phyloP scores from a whole-genome alignment of 2,329 filamentous ascomycete species.

The Fragosphaeria purpurea region DNA sequence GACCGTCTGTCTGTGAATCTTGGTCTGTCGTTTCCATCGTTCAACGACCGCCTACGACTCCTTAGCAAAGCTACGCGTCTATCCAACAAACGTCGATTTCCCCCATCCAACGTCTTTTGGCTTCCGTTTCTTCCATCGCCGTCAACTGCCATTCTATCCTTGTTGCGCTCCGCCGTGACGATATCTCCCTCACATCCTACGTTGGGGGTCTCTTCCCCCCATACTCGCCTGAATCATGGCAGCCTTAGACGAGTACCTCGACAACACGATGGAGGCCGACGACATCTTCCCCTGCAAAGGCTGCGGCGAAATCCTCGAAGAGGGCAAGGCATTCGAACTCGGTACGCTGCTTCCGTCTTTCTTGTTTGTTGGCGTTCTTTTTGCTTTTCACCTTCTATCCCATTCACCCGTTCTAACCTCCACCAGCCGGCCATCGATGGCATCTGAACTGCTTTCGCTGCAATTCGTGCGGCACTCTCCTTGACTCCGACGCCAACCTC shows the following conservation, averaged over 20 bases:
- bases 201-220: slow-evolving; percentile 5
- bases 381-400: neutral
- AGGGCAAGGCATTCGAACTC: slow-evolving; percentile 96
- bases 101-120: too few species aligned
- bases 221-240: slow-evolving; percentile 33
- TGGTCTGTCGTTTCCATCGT: too few species aligned
- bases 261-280: slow-evolving; percentile 62
- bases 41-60: too few species aligned
- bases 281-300: slow-evolving; percentile 87
- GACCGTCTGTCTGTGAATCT: too few species aligned
- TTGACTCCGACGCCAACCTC: slow-evolving; percentile 96
- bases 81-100: too few species aligned
- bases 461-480: slow-evolving; percentile 87
- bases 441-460: slow-evolving; percentile 98
- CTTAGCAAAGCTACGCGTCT: too few species aligned
- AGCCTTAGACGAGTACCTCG: slow-evolving; percentile 51
- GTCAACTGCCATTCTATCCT: neutral
- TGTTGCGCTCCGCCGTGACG: neutral
- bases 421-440: slow-evolving; percentile 84
- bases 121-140: too few species aligned
- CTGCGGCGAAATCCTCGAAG: slow-evolving; percentile 93
- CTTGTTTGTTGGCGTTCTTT: too few species aligned
- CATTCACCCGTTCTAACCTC: neutral
- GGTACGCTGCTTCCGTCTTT: slow-evolving; percentile 51
- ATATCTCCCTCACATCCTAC: too few species aligned